Conservation (phyloP, 2,329 filamentous ascomycete species). For the Exophiala sp. region DNA sequence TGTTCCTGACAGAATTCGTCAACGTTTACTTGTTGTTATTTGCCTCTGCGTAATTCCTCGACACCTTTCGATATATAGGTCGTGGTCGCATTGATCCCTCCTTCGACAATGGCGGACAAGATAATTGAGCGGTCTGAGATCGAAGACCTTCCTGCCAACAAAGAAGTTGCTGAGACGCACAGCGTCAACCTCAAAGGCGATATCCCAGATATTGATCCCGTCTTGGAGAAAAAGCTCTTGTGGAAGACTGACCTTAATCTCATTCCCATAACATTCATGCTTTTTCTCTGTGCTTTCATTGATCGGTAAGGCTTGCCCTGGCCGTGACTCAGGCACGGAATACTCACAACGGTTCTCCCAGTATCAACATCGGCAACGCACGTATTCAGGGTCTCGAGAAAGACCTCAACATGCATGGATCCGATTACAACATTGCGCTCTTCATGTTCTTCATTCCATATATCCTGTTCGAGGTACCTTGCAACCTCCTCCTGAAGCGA, state of each 20-base stretch:
- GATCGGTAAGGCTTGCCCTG: conserved; percentile 12
- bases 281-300: conserved; percentile 46
- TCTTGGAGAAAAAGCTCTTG: conserved; percentile 45
- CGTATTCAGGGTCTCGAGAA: conserved; percentile 43
- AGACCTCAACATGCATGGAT: conserved; percentile 43
- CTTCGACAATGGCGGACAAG: conserved; percentile 15
- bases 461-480: conserved; percentile 38
- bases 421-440: conserved; percentile 36
- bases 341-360: conserved; percentile 9
- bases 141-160: conserved; percentile 17
- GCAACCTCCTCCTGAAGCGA: conserved; percentile 44
- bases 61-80: neutral
- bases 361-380: conserved; percentile 50
- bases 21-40: neutral
- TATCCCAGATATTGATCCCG: conserved; percentile 29
- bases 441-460: conserved; percentile 27
- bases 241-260: conserved; percentile 49
- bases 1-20: neutral
- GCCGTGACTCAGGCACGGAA: neutral
- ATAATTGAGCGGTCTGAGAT: conserved; percentile 14
- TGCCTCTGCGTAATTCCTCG: neutral
- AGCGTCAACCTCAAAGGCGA: conserved; percentile 19
- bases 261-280: conserved; percentile 46
- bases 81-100: neutral
- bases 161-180: conserved; percentile 9